Conservation (phyloP, 176 grass and related monocot species). For the Cocos nucifera region DNA sequence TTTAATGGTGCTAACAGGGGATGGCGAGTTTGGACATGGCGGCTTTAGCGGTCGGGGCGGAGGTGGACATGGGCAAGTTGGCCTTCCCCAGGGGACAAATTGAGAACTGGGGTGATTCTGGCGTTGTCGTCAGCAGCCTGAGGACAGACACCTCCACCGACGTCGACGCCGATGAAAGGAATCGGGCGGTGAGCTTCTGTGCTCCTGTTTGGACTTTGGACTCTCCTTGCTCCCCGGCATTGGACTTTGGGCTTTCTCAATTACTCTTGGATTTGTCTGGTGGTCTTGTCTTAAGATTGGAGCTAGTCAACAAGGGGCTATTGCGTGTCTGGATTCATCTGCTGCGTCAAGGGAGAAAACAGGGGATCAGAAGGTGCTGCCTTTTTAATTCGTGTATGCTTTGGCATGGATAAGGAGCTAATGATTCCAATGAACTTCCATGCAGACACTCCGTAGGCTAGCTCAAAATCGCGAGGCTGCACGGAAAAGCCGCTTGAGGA, state of each 20-base stretch:
- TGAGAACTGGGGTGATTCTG: constrained; percentile 79
- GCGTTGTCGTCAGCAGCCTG: constrained; percentile 49
- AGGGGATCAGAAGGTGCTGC: constrained; percentile 57
- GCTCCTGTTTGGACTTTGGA: background rate
- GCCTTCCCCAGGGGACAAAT: constrained; percentile 38
- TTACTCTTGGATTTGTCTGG: background rate
- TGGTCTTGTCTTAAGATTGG: constrained; percentile 13
- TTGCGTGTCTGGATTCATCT: constrained; percentile 26
- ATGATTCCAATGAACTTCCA: background rate
- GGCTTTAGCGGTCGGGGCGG: constrained; percentile 19
- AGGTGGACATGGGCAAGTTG: constrained; percentile 18
- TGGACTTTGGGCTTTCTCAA: too few species aligned
- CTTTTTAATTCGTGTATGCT: background rate
- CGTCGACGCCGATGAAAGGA: constrained; percentile 42
- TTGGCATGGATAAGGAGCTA: background rate
- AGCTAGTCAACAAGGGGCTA: constrained; percentile 19
- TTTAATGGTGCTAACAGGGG: constrained; percentile 11
- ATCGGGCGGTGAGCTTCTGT: constrained; percentile 10
- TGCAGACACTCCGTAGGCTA: constrained; percentile 25
- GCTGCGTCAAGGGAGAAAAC: constrained; percentile 40
- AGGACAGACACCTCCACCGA: constrained; percentile 60
- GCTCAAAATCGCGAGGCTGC: constrained; percentile 54
- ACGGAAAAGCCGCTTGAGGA: constrained; percentile 45
- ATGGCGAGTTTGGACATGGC: constrained; percentile 36
- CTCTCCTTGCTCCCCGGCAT: too few species aligned